Conservation (phyloP, 352 stramenopile species). For the Pythium utonaiense region DNA sequence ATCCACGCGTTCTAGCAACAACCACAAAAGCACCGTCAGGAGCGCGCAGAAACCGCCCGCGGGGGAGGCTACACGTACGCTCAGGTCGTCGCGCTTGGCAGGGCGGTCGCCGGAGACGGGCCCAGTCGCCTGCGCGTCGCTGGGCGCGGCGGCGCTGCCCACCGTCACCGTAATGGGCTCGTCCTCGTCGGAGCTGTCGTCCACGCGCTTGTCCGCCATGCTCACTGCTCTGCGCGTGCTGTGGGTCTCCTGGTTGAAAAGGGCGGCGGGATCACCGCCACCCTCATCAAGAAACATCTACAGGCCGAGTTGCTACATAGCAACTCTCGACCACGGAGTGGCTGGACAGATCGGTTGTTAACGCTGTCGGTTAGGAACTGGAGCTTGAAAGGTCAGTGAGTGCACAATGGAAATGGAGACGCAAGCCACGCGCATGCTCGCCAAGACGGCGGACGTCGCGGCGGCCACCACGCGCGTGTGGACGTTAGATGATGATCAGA, state of each 20-base stretch:
- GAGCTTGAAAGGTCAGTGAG: slow-evolving; percentile 22
- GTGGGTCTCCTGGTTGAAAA: slow-evolving; percentile 22
- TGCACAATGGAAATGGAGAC: background rate
- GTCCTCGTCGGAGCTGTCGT: slow-evolving; percentile 85
- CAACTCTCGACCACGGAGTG: background rate
- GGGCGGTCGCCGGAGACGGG: background rate
- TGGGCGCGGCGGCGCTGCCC: slow-evolving; percentile 4
- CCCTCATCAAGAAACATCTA: background rate
- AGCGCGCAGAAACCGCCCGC: background rate
- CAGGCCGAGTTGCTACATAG: background rate
- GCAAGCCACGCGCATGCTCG: background rate
- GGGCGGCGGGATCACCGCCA: slow-evolving; percentile 7
- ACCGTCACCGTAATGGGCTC: slow-evolving; percentile 55
- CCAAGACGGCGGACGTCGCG: background rate
- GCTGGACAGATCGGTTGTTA: background rate
- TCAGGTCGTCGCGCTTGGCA: slow-evolving; percentile 32
- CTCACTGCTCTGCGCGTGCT: background rate
- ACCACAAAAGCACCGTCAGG: background rate
- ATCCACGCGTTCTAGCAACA: slow-evolving; percentile 61
- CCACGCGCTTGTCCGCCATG: slow-evolving; percentile 27
- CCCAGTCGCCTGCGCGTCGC: background rate
- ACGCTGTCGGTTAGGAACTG: slow-evolving; percentile 12
- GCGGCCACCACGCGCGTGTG: background rate
- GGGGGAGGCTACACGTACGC: slow-evolving; percentile 22
- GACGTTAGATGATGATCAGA: slow-evolving; percentile 21